Evolutionary conservation across 352 stramenopile genomes (phyloP), one percentile per base, ranked within the genome.

Genomic region (Globisporangium megalacanthum): DNA sequence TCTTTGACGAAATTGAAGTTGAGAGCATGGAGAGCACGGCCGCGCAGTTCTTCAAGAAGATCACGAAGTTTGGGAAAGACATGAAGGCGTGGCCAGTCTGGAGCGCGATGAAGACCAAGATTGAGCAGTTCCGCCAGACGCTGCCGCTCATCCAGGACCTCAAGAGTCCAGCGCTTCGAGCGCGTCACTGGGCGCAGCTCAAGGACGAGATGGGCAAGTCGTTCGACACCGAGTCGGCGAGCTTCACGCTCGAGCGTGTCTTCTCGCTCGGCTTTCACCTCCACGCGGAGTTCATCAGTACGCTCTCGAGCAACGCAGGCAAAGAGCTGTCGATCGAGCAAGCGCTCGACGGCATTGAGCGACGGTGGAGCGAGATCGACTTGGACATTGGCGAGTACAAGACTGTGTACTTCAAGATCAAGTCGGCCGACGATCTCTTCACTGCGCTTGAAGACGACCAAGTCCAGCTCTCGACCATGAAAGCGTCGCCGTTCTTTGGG

Each of bases 241-340:
- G 65, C 46, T 95, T 96, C 54, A 96, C 88, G 17, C 57, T 96
- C 1, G 88, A 95, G 56, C 72, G 83, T 0, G 82, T 96, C 1
- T 96, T 96, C 58, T 91, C 84, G 17, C 76, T 96, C 6, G 86
- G 83, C 3, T 92, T 96, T 44, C 86, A 96, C 59, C 65, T 93
- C 37, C 81, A 95, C 54, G 83, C 88, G 1, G 88, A 96, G 49
- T 96, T 97, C 49, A 97, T 98, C 56, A 91, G 83, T 56, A 96
- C 91, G 0, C 61, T 98, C 42, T 96, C 84, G 5, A 78, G 75
- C 14, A 97, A 96, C 60, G 92, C 92, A 0, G 86, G 90, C 50
- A 97, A 98, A 54, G 92, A 98, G 61, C 55, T 98, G 13, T 92
- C 77, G 17, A 98, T 98, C 39, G 92, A 97, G 62, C 78, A 95